These are phyloP conservation scores for Fusarium concolor DNA, from an alignment of 2,329 filamentous ascomycete genomes.

Conservation along the genomic window DNA sequence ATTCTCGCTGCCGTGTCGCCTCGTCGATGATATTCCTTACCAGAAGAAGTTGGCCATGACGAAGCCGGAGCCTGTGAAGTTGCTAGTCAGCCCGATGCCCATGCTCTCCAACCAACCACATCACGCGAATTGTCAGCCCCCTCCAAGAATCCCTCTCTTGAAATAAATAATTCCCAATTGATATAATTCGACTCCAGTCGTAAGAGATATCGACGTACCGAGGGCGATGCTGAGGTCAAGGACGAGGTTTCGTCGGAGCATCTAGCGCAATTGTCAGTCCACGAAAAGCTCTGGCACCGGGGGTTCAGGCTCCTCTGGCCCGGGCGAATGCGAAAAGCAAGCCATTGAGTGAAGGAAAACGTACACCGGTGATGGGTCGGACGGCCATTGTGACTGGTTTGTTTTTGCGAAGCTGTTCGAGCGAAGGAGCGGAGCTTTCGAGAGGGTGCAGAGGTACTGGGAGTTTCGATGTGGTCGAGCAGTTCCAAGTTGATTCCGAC, in stretches of 20 bases:
- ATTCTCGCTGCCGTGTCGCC: background rate
- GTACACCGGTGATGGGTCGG: constrained; percentile 70
- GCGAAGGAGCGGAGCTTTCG: constrained; percentile 39
- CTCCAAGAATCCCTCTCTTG: constrained; percentile 23
- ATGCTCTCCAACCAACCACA: constrained; percentile 42
- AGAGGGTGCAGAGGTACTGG: constrained; percentile 28
- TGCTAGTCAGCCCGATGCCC: constrained; percentile 50
- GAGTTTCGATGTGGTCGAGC: constrained; percentile 44
- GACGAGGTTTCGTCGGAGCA: constrained; percentile 70
- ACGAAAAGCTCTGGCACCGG: constrained; percentile 39
- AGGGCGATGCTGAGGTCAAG: constrained; percentile 67
- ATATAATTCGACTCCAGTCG: constrained; percentile 8
- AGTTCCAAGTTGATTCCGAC: constrained; percentile 45
- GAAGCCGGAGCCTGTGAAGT: constrained; percentile 62
- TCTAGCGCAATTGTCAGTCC: constrained; percentile 59
- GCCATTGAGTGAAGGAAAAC: constrained; percentile 54
- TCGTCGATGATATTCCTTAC: constrained; percentile 54
- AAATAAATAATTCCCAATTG: constrained; percentile 6
- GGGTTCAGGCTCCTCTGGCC: constrained; percentile 31
- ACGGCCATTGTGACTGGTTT: constrained; percentile 62
- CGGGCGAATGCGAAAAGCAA: constrained; percentile 22
- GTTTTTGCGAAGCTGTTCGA: constrained; percentile 41
- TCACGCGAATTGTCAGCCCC: constrained; percentile 42
- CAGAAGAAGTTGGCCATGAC: constrained; percentile 68
- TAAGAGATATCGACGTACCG: constrained; percentile 57